Evolutionary conservation across 2,329 filamentous ascomycete species (phyloP), one percentile per base, ranked within the genome.

Genomic region (Cladophialophora bantiana): DNA sequence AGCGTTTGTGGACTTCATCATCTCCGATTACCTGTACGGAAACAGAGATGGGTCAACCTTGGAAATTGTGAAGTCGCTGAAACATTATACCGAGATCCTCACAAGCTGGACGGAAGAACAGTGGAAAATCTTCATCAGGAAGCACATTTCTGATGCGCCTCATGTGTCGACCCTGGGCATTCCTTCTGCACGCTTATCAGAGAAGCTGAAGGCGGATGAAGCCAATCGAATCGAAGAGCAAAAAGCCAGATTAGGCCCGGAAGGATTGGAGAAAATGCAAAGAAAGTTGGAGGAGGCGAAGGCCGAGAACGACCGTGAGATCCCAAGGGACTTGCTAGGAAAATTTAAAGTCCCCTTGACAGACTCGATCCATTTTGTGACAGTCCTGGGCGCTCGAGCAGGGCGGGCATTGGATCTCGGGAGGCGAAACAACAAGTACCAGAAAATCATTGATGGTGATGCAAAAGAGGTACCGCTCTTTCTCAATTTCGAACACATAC

Each of bases 401-500:
- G 95, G 95, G 35, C 81, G 89, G 67, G 95, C 94, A 13, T 86
- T 89, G 73, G 84, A 87, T 69, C 81, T 93, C 57, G 94, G 93
- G 0, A 80, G 84, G 31, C 83, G 85, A 0, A 80, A 88, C 35
- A 94, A 92, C 71, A 77, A 85, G 3, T 87, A 92, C 4, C 95
- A 99, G 77, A 84, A 88, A 67, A 79, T 89, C 57, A 87, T 99
- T 57, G 92, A 98, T 75, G 82, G 84, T 13, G 87, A 92, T 48
- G 83, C 85, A 42, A 78, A 83, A 6, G 82, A 84, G 15, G 77
- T 89, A n/a, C 90, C 93, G 0, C 82, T 98, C 2, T 99, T 97
- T 78, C 85, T 99, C n/a, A 94, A 99, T 78, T 99, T 96, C 71
- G 95, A 99, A 79, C 90, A 97, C 74, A 93, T 98, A 13, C 90